Base-by-base conservation (phyloP, 2,329 filamentous ascomycete genomes). In the Penicillium fuscoglaucum region DNA sequence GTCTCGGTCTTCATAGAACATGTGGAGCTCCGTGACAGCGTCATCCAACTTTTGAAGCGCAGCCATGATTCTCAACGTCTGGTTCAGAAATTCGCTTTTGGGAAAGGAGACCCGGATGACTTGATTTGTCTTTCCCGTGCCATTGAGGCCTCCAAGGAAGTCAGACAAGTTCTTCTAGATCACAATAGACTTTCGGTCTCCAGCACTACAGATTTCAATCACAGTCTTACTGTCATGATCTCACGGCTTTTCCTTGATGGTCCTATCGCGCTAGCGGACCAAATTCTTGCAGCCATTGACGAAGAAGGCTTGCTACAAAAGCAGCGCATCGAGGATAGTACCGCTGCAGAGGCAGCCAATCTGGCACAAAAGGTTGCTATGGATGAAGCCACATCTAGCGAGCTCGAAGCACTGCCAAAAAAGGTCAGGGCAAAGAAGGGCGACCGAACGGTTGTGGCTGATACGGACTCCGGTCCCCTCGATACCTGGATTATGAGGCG, bases 21-120 rank as follows among this genome's bases (percentile, higher is more conserved):
- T 58, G 80, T 83, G 21, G 78, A 86, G 41, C 80, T 97, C 6
- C 85, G 90, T 43, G 90, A 96, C 64, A 82, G 85, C 44, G 78
- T 96, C 26, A 78, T 86, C 1, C 72, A 84, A 17, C 79, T 96
- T 3, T 80, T 99, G 2, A 85, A 86, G 61, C 83, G 86, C 26
- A 93, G 88, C 52, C 88, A 91, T 66, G 95, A 99, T 76, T 91
- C 91, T 2, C 89, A 96, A 69, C 89, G 95, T 1, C 81, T 99
- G 3, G 87, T 96, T 1, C 95, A 98, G 70, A 97, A 95, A 71
- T 98, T 99, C 73, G 90, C 93, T 0, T 84, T 98, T 9, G 93
- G 93, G 12, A 86, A 91, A 62, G 95, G 93, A n/a, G 90, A 96
- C 68, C 84, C 93, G 1, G 93, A 98, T 70, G 95, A 98, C 73